Evolutionary conservation across 148 eudicot genomes (phyloP).

Genomic region (Selenicereus undatus): DNA sequence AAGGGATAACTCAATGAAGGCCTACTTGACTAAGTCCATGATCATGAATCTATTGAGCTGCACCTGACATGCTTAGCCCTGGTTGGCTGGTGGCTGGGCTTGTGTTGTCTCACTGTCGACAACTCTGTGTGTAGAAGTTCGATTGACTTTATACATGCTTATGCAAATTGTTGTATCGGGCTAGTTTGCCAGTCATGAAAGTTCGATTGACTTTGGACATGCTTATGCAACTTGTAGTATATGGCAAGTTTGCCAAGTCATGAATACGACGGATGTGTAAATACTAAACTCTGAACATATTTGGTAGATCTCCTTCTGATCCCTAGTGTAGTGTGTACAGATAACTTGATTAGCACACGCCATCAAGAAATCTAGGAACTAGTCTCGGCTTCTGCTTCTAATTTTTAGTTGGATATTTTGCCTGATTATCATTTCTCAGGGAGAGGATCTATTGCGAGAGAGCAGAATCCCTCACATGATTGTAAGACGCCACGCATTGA

Average conservation of each 20-base stretch:
- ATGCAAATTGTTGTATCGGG: background rate
- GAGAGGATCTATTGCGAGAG: constrained; percentile 88
- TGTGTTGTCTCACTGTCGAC: no score
- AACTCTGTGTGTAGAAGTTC: background rate
- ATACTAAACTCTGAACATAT: background rate
- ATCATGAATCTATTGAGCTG: background rate
- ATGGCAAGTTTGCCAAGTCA: background rate
- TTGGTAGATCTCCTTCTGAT: background rate
- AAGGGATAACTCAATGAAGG: background rate
- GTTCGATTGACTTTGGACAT: background rate
- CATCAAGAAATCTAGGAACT: background rate
- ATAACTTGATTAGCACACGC: background rate
- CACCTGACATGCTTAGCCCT: background rate
- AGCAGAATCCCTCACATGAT: constrained; percentile 88
- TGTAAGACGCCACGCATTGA: constrained; percentile 89
- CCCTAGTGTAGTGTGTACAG: background rate
- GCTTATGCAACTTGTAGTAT: background rate
- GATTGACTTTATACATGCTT: background rate
- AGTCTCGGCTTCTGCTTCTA: background rate
- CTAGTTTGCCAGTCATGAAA: background rate
- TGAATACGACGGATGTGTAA: background rate
- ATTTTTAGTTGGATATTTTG: background rate
- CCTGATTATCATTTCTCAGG: constrained; percentile 35
- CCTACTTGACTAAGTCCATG: background rate
- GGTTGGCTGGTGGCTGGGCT: background rate